These are phyloP conservation scores for Clonostachys rosea DNA, from an alignment of 2,329 filamentous ascomycete genomes.

Conservation along the genomic window DNA sequence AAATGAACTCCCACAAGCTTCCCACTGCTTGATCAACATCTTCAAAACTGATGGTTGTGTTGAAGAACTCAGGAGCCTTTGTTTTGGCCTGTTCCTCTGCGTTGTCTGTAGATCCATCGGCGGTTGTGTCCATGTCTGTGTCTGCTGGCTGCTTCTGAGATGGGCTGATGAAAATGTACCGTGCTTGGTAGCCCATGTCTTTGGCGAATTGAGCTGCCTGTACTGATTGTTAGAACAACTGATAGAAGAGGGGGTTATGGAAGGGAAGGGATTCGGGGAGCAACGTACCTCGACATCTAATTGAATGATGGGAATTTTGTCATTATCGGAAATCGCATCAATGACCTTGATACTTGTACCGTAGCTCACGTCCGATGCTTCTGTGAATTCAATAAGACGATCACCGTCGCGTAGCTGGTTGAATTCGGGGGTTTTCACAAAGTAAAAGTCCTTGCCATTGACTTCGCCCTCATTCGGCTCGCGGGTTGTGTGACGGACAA, in stretches of 20 bases:
- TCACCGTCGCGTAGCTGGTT: constrained; percentile 55
- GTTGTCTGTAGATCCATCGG: constrained; percentile 11
- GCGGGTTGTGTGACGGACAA: constrained; percentile 51
- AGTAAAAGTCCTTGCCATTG: constrained; percentile 47
- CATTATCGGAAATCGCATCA: constrained; percentile 43
- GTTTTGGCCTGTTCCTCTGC: constrained; percentile 12
- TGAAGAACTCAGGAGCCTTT: constrained; percentile 17
- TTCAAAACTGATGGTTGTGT: constrained; percentile 16
- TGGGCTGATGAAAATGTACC: constrained; percentile 48
- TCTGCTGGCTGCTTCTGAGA: constrained; percentile 23
- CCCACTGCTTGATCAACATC: constrained; percentile 14
- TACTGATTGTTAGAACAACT: constrained; percentile 1
- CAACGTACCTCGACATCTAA: constrained; percentile 46
- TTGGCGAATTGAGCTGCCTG: constrained; percentile 53
- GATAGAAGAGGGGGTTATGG: neutral
- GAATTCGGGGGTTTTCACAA: constrained; percentile 51
- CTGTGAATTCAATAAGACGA: constrained; percentile 51
- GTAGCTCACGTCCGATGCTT: constrained; percentile 42
- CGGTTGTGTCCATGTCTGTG: constrained; percentile 12
- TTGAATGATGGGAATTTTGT: constrained; percentile 56
- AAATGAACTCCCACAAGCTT: constrained; percentile 18
- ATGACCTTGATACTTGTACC: constrained; percentile 51
- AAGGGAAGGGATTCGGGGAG: neutral
- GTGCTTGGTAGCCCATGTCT: constrained; percentile 50
- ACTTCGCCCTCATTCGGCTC: constrained; percentile 42